Evolutionary conservation across 2,329 filamentous ascomycete genomes (phyloP), one percentile per base, ranked within the genome.

Genomic region (Cordyceps tenuipes): DNA sequence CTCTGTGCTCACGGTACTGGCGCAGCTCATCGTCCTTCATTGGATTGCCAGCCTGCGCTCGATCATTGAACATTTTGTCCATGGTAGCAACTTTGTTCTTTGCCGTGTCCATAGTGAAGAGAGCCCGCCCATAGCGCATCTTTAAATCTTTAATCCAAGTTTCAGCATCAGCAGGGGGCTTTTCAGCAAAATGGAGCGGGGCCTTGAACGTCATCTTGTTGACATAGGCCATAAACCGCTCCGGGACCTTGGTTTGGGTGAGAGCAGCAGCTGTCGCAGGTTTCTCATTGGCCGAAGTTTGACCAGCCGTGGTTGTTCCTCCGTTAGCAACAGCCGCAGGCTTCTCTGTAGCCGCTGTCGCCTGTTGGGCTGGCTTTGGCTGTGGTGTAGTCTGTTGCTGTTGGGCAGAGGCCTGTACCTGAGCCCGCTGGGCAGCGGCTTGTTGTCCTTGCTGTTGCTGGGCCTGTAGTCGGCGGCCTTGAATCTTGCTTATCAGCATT

Each of bases 401-500:
- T 19, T 69, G 69, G 31, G 5, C 7, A 1, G 64, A 57, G 15
- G 47, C 17, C 56, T 69, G 66, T 1, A 59, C 62, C 46, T 62
- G 62, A 6, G 53, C 29, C 31, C 55, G 39, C 31, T 61, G 59
- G 12, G 60, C 61, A 21, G 61, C 62, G n/a, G 60, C 64, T 59
- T 58, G 65, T 26, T 70, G 70, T 23, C 64, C 61, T 54, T 68
- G 66, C 17, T 72, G 69, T 50, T 71, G 70, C 31, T 73, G 70
- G 9, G 71, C 69, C 54, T 74, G 73, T 2, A 65, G 66, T 34
- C 74, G 69, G 19, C 74, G 69, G 55, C 69, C 68, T 56, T 79
- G 75, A 5, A 84, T 75, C 69, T 84, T 86, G 0, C 69, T 70
- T 3, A 77, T 70, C 2, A 87, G 75, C 70, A 83, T 84, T 48